Evolutionary conservation across 306 rosid species (phyloP).

Genomic region (cucumber (Cucumis sativus)): DNA sequence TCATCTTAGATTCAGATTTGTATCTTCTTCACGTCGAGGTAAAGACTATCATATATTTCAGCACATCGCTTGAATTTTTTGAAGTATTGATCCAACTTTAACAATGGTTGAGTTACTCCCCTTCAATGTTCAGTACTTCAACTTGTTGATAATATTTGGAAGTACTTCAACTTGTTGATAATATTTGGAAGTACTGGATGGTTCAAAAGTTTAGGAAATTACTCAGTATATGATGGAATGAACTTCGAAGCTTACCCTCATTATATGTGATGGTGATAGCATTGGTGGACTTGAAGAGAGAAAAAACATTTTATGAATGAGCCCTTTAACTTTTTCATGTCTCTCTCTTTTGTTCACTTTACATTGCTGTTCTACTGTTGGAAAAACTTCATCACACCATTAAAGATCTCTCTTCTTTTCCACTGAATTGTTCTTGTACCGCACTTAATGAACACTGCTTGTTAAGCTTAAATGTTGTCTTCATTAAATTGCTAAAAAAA

Average conservation of each 20-base stretch:
- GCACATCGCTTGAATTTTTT: background rate
- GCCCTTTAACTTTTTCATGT: background rate
- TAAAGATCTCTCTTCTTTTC: background rate
- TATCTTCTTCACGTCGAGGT: constrained; percentile 94
- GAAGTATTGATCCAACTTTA: background rate
- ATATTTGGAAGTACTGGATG: background rate
- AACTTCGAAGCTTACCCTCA: background rate
- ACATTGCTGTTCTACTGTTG: background rate
- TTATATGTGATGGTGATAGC: background rate
- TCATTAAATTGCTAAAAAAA: background rate
- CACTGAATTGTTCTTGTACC: background rate
- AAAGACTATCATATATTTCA: constrained; percentile 1
- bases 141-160: background rate
- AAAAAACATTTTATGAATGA: background rate
- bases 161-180: too few relatives aligned
- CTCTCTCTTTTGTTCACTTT: background rate
- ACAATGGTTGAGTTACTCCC: background rate
- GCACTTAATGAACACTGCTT: background rate
- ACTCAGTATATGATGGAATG: too few relatives aligned
- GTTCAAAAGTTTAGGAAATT: background rate
- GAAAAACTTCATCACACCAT: background rate
- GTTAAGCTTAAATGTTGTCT: background rate
- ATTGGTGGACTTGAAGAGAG: background rate
- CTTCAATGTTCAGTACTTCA: background rate
- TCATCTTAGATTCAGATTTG: constrained; percentile 80